These are phyloP conservation scores for Xylaria arbuscula DNA, from an alignment of 2,329 filamentous ascomycete species.

Conservation along the genomic window DNA sequence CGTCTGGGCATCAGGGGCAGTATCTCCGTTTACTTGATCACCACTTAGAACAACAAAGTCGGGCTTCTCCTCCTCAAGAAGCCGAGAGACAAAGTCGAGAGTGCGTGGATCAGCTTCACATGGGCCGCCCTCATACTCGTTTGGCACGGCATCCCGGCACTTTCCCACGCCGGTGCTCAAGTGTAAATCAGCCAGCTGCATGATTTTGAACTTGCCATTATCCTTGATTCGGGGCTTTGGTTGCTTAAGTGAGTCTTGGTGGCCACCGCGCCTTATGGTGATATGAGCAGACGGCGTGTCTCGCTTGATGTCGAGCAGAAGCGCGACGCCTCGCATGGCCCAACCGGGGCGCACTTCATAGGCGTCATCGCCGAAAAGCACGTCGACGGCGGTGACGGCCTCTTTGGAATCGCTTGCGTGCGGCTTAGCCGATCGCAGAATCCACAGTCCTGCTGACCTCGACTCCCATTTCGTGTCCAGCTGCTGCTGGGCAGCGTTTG, in stretches of 20 bases:
- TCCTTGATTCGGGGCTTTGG: slow-evolving; percentile 78
- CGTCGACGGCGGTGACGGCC: slow-evolving; percentile 83
- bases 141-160: slow-evolving; percentile 88
- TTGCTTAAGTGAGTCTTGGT: slow-evolving; percentile 73
- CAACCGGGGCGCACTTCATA: slow-evolving; percentile 90
- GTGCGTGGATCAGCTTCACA: slow-evolving; percentile 95
- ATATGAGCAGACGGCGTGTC: slow-evolving; percentile 77
- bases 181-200: slow-evolving; percentile 95
- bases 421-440: slow-evolving; percentile 77
- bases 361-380: slow-evolving; percentile 90
- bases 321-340: slow-evolving; percentile 78
- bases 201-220: slow-evolving; percentile 95
- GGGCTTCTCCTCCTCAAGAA: slow-evolving; percentile 92
- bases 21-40: slow-evolving; percentile 95
- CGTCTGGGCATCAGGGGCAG: slow-evolving; percentile 88
- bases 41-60: slow-evolving; percentile 92
- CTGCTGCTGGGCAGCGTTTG: slow-evolving; percentile 63
- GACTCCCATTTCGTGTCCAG: slow-evolving; percentile 79
- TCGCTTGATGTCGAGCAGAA: slow-evolving; percentile 74
- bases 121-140: slow-evolving; percentile 74
- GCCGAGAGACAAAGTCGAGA: slow-evolving; percentile 83
- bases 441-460: slow-evolving; percentile 81
- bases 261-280: slow-evolving; percentile 79
- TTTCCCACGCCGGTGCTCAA: slow-evolving; percentile 87
- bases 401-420: slow-evolving; percentile 79